Conservation (phyloP, 2,329 filamentous ascomycete genomes). For the Westerdykella ornata region DNA sequence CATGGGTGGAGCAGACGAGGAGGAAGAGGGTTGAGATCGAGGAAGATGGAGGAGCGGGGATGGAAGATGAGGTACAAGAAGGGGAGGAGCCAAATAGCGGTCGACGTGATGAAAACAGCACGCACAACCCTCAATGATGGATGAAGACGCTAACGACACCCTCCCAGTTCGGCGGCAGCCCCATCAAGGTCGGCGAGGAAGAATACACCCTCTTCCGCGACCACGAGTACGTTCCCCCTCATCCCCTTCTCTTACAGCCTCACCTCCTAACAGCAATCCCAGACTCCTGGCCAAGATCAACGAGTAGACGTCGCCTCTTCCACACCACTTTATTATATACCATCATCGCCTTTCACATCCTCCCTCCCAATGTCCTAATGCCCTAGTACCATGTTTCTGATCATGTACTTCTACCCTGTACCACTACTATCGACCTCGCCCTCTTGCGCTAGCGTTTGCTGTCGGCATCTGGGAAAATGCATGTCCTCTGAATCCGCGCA, state of each 20-base stretch:
- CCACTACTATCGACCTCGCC: too few relatives aligned
- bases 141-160: conserved; percentile 45
- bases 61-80: background rate
- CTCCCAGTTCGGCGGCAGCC: conserved; percentile 77
- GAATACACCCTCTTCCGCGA: conserved; percentile 96
- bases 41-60: background rate
- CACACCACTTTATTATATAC: background rate
- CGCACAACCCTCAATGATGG: background rate
- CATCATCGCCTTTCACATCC: too few relatives aligned
- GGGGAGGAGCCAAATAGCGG: background rate
- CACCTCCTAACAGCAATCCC: conserved; percentile 7
- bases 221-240: conserved; percentile 70
- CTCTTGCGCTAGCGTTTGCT: too few relatives aligned
- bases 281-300: conserved; percentile 99
- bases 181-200: conserved; percentile 95
- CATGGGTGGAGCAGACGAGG: background rate
- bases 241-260: background rate
- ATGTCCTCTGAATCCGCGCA: too few relatives aligned
- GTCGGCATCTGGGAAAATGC: too few relatives aligned
- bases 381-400: too few relatives aligned
- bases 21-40: background rate
- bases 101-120: conserved; percentile 1
- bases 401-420: too few relatives aligned
- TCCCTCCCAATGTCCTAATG: too few relatives aligned
- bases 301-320: conserved; percentile 54